These are phyloP conservation scores for Angomonas ambiguus DNA, from an alignment of 208 protist species.

Conservation along the genomic window DNA sequence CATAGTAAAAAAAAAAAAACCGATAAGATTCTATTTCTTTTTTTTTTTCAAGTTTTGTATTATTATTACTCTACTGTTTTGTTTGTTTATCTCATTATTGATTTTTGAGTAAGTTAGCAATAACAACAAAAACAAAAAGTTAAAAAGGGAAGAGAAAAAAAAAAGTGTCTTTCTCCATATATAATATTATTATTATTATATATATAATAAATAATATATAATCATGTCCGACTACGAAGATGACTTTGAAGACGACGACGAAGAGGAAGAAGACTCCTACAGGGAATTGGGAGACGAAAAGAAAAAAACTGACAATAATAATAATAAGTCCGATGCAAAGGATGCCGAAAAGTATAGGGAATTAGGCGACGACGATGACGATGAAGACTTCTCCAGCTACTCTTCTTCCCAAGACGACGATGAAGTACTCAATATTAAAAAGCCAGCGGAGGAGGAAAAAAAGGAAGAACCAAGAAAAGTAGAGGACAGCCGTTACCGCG, in stretches of 20 bases:
- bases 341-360: conserved; percentile 2
- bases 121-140: not conserved
- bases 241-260: conserved; percentile 6
- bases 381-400: not conserved
- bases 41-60: too few species aligned
- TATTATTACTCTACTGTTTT: too few species aligned
- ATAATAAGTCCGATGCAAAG: not conserved
- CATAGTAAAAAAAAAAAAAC: not conserved
- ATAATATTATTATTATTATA: conserved; percentile 3
- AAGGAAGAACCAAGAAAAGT: not conserved
- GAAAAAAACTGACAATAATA: conserved; percentile 10
- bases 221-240: conserved; percentile 7
- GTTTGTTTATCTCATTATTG: not conserved
- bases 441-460: not conserved
- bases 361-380: not conserved
- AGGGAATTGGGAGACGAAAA: conserved; percentile 2
- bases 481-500: not conserved
- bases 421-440: not conserved
- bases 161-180: conserved; percentile 5
- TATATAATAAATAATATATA: not conserved
- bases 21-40: conserved; percentile 11
- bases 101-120: not conserved
- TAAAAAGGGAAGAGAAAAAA: not conserved
- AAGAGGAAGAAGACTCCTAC: not conserved
- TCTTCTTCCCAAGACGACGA: not conserved